These are phyloP conservation scores for Chalciporus pseudorubinellus DNA, from an alignment of 768 basidiomycete genomes.

Conservation along the genomic window DNA sequence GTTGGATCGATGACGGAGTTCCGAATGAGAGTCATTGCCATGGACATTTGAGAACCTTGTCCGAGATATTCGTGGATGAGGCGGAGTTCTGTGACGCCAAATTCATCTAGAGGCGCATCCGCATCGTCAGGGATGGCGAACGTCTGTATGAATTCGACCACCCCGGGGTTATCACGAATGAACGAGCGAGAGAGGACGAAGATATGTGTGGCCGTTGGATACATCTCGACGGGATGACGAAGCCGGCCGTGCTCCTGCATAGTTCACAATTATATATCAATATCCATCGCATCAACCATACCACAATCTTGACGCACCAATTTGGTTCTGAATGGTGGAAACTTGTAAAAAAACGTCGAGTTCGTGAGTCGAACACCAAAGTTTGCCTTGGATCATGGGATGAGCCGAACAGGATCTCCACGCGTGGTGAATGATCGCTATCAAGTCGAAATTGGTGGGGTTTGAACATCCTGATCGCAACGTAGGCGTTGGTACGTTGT, in stretches of 20 bases:
- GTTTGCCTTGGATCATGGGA: constrained; percentile 12
- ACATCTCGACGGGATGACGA: constrained; percentile 17
- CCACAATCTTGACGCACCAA: background rate
- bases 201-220: constrained; percentile 14
- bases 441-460: constrained; percentile 11
- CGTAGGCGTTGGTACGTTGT: constrained; percentile 15
- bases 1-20: constrained; percentile 6
- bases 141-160: constrained; percentile 19
- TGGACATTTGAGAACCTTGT: background rate
- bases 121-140: constrained; percentile 18
- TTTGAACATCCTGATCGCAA: constrained; percentile 10
- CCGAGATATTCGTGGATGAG: constrained; percentile 17
- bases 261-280: constrained; percentile 10
- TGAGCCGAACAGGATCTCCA: constrained; percentile 11
- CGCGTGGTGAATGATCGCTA: constrained; percentile 12
- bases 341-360: constrained; percentile 21
- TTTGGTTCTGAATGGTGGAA: constrained; percentile 17
- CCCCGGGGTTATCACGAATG: constrained; percentile 5
- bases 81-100: constrained; percentile 13
- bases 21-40: constrained; percentile 16
- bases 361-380: constrained; percentile 13
- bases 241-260: constrained; percentile 20
- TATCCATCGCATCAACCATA: no score
- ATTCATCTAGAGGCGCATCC: background rate
- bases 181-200: constrained; percentile 18